Conservation (phyloP, 169 alveolate genomes). For the Cryptosporidium tyzzeri region DNA sequence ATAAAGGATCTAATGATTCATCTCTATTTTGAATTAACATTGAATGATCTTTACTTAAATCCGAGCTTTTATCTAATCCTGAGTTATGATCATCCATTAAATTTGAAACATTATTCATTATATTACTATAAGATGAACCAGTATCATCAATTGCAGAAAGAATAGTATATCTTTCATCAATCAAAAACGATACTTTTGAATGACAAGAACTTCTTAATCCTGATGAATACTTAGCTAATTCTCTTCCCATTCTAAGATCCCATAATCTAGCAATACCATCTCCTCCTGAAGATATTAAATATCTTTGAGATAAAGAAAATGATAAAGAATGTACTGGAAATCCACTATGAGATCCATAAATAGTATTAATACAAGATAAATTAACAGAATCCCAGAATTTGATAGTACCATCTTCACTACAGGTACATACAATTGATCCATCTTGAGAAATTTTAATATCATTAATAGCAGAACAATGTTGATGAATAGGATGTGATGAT, state of each 20-base stretch:
- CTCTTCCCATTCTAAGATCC: slow-evolving; percentile 70
- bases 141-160: slow-evolving; percentile 35
- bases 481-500: slow-evolving; percentile 65
- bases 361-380: slow-evolving; percentile 42
- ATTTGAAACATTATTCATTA: not conserved
- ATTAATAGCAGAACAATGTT: slow-evolving; percentile 25
- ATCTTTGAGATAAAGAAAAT: slow-evolving; percentile 50
- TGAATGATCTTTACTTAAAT: not conserved
- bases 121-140: slow-evolving; percentile 2
- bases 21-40: not conserved
- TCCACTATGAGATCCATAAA: slow-evolving; percentile 54
- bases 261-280: slow-evolving; percentile 67
- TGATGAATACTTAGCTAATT: slow-evolving; percentile 35
- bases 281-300: slow-evolving; percentile 63
- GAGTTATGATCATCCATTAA: not conserved
- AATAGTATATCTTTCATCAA: slow-evolving; percentile 59
- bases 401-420: slow-evolving; percentile 71
- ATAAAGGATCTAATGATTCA: not conserved
- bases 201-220: slow-evolving; percentile 57
- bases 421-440: slow-evolving; percentile 47
- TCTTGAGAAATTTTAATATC: slow-evolving; percentile 35
- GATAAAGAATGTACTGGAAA: slow-evolving; percentile 54
- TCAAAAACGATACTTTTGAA: slow-evolving; percentile 46
- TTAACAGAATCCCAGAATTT: slow-evolving; percentile 73
- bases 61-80: not conserved